phyloP scores from a whole-genome alignment of 257 asterid species.

The Nicotiana undulata region DNA sequence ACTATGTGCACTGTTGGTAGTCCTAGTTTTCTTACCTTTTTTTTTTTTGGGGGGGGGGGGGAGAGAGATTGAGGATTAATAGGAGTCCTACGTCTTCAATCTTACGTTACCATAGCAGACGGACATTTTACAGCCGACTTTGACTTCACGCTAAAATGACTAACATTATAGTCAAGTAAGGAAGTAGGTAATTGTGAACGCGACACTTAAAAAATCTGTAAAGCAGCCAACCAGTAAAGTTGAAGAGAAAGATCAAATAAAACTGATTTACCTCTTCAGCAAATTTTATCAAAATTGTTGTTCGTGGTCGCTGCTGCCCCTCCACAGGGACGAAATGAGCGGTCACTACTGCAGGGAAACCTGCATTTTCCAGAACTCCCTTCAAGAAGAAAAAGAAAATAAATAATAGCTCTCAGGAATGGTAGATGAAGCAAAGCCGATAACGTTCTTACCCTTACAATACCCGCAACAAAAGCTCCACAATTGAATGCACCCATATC shows the following conservation, averaged over 20 bases:
- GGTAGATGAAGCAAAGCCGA: background rate
- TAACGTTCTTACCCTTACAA: slow-evolving; percentile 55
- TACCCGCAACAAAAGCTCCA: slow-evolving; percentile 97
- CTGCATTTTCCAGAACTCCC: slow-evolving; percentile 93
- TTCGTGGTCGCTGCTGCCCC: slow-evolving; percentile 86
- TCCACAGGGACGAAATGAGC: slow-evolving; percentile 97
- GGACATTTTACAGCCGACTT: background rate
- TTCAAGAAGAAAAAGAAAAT: slow-evolving; percentile 26
- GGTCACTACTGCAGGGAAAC: slow-evolving; percentile 88
- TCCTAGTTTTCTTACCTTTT: too few relatives aligned
- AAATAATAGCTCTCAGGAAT: slow-evolving; percentile 4
- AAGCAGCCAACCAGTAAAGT: background rate
- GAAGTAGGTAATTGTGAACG: background rate
- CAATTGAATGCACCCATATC: slow-evolving; percentile 98
- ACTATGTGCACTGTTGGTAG: background rate
- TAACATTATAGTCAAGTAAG: background rate
- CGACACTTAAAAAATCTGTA: background rate
- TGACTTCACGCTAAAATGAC: background rate
- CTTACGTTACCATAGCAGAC: background rate
- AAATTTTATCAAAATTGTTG: slow-evolving; percentile 91
- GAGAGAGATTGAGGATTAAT: too few relatives aligned
- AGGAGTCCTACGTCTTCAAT: too few relatives aligned
- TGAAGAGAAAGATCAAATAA: background rate
- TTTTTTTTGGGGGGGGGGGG: background rate
- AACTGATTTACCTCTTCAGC: slow-evolving; percentile 68